Evolutionary conservation across 805 yeast genomes (phyloP).

Genomic region (Wickerhamiella parazyma): DNA sequence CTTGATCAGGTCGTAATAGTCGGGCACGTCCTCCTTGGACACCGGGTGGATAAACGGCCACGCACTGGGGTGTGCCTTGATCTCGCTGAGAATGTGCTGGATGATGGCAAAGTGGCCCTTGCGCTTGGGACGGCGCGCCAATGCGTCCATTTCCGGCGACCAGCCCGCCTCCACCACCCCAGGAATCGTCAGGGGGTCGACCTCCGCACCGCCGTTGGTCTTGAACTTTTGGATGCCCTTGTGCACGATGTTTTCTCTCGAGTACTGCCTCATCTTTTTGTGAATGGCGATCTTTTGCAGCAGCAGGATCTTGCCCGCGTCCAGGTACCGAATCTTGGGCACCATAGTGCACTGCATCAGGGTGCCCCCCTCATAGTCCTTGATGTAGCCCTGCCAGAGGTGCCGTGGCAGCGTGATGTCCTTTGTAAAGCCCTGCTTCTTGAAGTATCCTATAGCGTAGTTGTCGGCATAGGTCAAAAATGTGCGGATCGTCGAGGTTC

Average conservation of each 20-base stretch:
- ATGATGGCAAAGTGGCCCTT: constrained; percentile 90
- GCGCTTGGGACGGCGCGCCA: constrained; percentile 87
- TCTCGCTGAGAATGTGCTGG: constrained; percentile 75
- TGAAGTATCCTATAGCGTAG: constrained; percentile 96
- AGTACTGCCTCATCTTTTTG: constrained; percentile 56
- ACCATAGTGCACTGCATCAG: constrained; percentile 94
- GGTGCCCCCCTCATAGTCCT: constrained; percentile 98
- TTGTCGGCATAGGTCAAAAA: constrained; percentile 95
- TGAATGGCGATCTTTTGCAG: constrained; percentile 86
- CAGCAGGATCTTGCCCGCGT: constrained; percentile 70
- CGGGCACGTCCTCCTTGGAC: constrained; percentile 85
- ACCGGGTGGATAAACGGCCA: constrained; percentile 98
- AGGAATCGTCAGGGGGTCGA: constrained; percentile 71
- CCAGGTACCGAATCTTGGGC: constrained; percentile 77
- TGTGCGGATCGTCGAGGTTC: constrained; percentile 72
- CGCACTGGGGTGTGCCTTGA: constrained; percentile 89
- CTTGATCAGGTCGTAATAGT: constrained; percentile 87
- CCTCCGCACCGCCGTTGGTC: constrained; percentile 16
- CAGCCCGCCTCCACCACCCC: constrained; percentile 91
- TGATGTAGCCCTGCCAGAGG: constrained; percentile 96
- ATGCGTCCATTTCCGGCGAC: constrained; percentile 96
- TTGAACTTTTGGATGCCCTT: constrained; percentile 69
- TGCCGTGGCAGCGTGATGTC: constrained; percentile 76
- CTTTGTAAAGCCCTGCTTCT: constrained; percentile 95
- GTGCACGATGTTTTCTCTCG: constrained; percentile 66